Conservation (phyloP, 2,329 filamentous ascomycete genomes). For the Neonectria ditissima region DNA sequence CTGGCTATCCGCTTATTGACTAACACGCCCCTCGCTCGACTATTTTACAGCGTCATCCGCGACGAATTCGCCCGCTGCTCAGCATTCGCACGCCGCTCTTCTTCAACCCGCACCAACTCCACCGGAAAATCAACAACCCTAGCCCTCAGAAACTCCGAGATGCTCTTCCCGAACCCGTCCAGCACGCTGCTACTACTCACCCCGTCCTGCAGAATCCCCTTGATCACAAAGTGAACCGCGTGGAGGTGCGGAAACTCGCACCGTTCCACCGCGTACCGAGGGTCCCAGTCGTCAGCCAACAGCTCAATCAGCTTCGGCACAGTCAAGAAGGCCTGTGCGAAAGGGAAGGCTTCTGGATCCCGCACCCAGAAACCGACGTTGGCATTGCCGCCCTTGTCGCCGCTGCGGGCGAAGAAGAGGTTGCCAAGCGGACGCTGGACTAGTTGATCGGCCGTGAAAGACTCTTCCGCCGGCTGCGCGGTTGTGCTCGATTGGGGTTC, state of each 20-base stretch:
- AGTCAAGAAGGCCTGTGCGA: conserved; percentile 55
- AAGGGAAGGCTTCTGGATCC: conserved; percentile 53
- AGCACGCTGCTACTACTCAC: conserved; percentile 61
- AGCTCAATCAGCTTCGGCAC: conserved; percentile 51
- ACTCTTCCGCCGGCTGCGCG: not conserved
- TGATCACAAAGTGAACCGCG: conserved; percentile 60
- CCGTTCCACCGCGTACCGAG: conserved; percentile 55
- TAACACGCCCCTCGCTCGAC: not conserved
- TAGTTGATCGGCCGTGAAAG: not conserved
- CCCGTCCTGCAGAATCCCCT: conserved; percentile 56
- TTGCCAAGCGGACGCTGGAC: conserved; percentile 45
- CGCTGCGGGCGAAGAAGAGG: conserved; percentile 47
- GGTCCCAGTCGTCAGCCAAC: conserved; percentile 57
- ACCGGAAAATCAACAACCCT: conserved; percentile 46
- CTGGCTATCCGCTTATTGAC: not conserved
- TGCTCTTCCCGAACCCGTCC: conserved; percentile 64
- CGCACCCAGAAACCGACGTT: conserved; percentile 53
- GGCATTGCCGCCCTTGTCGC: conserved; percentile 51
- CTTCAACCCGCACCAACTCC: conserved; percentile 39
- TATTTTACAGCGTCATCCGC: conserved; percentile 12
- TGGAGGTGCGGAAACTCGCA: conserved; percentile 58
- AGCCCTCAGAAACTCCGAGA: conserved; percentile 60
- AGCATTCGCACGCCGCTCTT: conserved; percentile 25
- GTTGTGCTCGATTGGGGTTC: not conserved
- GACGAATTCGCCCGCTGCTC: not conserved